A percentile compares a stretch with the other conserved stretches of the same genome.
These are phyloP conservation scores for Aspergillus arachidicola DNA, from an alignment of 2,329 filamentous ascomycete species.

Conservation along the genomic window DNA sequence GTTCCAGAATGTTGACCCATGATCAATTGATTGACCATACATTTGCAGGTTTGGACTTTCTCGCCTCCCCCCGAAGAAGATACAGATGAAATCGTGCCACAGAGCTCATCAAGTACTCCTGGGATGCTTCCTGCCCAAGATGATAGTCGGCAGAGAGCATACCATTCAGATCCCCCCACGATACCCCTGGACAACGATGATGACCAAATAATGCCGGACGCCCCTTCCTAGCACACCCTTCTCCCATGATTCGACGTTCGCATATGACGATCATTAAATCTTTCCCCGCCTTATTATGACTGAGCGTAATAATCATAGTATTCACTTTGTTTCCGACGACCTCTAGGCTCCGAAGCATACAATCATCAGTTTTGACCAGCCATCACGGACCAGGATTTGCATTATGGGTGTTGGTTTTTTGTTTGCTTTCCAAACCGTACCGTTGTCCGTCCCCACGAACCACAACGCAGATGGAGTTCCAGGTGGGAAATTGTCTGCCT, in stretches of 20 bases:
- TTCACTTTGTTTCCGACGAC: background rate
- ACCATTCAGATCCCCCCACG: slow-evolving; percentile 36
- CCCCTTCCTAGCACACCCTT: slow-evolving; percentile 19
- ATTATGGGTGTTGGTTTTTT: slow-evolving; percentile 23
- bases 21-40: slow-evolving; percentile 26
- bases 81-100: slow-evolving; percentile 29
- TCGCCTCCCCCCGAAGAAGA: slow-evolving; percentile 65
- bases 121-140: slow-evolving; percentile 25
- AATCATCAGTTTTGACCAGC: slow-evolving; percentile 8
- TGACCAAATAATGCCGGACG: slow-evolving; percentile 40
- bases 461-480: slow-evolving; percentile 20
- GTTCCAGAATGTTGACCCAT: background rate
- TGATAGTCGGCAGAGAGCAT: slow-evolving; percentile 25
- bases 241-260: slow-evolving; percentile 4
- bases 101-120: slow-evolving; percentile 38
- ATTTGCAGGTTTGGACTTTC: slow-evolving; percentile 84
- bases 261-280: slow-evolving; percentile 18
- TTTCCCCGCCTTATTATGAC: slow-evolving; percentile 16
- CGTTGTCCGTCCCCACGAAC: slow-evolving; percentile 11
- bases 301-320: slow-evolving; percentile 8
- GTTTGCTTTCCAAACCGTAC: slow-evolving; percentile 13
- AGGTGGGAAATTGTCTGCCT: slow-evolving; percentile 8
- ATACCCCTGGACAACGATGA: slow-evolving; percentile 29
- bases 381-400: slow-evolving; percentile 20
- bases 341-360: background rate